These are phyloP conservation scores for Umbelopsis sp. DNA, from an alignment of 192 early-diverging fungal species.

Conservation along the genomic window DNA sequence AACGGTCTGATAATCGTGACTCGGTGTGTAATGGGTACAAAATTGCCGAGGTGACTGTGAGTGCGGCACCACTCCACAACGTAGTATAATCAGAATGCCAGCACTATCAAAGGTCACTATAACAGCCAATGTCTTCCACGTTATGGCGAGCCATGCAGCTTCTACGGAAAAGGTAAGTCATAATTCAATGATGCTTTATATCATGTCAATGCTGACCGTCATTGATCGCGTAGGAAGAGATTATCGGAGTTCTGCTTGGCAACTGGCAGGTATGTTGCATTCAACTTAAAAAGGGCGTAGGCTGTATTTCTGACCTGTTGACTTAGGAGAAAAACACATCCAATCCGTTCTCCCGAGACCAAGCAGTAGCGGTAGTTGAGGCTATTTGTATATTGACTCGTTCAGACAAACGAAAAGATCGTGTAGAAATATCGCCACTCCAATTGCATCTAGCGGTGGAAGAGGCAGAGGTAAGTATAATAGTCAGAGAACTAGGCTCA, in stretches of 20 bases:
- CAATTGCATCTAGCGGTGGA: slow-evolving; percentile 51
- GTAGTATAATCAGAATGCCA: neutral
- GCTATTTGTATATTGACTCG: slow-evolving; percentile 48
- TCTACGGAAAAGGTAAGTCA: slow-evolving; percentile 51
- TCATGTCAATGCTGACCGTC: neutral
- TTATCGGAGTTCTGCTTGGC: slow-evolving; percentile 59
- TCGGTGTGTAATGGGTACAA: neutral
- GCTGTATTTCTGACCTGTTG: neutral
- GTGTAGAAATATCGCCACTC: slow-evolving; percentile 56
- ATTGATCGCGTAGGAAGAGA: slow-evolving; percentile 45
- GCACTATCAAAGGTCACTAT: slow-evolving; percentile 42
- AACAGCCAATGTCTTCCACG: slow-evolving; percentile 46
- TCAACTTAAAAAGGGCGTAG: slow-evolving; percentile 7
- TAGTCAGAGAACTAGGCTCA: neutral
- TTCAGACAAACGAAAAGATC: slow-evolving; percentile 56
- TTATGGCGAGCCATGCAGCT: slow-evolving; percentile 49
- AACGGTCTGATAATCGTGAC: neutral
- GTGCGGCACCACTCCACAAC: neutral
- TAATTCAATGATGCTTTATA: neutral
- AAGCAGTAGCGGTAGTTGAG: slow-evolving; percentile 43
- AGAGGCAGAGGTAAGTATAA: slow-evolving; percentile 45
- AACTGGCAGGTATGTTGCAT: slow-evolving; percentile 47
- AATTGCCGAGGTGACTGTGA: neutral
- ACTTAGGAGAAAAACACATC: neutral
- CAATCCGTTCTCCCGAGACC: slow-evolving; percentile 29